Base-by-base conservation (phyloP, 768 basidiomycete genomes). In the Calvatia gigantea region DNA sequence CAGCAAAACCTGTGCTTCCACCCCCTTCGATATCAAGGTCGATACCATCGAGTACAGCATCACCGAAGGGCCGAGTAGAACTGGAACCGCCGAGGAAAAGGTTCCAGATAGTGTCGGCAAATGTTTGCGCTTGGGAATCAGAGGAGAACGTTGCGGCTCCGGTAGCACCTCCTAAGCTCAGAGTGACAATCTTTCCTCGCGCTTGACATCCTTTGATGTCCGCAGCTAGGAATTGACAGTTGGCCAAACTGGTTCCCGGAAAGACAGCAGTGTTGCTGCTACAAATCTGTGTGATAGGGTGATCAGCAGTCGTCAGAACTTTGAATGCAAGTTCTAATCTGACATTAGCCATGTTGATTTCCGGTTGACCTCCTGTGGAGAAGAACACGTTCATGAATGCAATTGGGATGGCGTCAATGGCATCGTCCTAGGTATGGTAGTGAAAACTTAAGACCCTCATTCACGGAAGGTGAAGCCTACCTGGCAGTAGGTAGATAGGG, bases 11-110 rank as follows among this genome's bases (percentile, higher is more conserved):
- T 0, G 72, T 67, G 42, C 70, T 69, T 35, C 68, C 68, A 11
- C 85, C 85, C 19, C 80, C 77, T 67, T 87, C 86, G 52, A 87
- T 83, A 63, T 86, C 86, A 27, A 87, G 64, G 64, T 87, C 86
- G 49, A 86, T 61, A 33, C 76, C 85, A 54, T 86, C 86, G 33
- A 87, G 74, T 9, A 86, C 79, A 1, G 83, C 86, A 47, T 67
- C 58, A 11, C 85, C 86, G 62, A 87, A 87, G 0, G 86, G 86
- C 50, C 86, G 71, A 3, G 75, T 83, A 19, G 65, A 65, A 56
- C 79, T 82, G 1, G 72, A 73, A 15, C 86, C 86, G 7, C 83
- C 86, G 17, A 88, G 73, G 72, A 87, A 86, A n/a, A 82, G 60
- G 65, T 85, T 75, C 86, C 86, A 88, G 39, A 87, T 74, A 1